Evolutionary conservation across 306 rosid genomes (phyloP).

Genomic region (Abrus precatorius): DNA sequence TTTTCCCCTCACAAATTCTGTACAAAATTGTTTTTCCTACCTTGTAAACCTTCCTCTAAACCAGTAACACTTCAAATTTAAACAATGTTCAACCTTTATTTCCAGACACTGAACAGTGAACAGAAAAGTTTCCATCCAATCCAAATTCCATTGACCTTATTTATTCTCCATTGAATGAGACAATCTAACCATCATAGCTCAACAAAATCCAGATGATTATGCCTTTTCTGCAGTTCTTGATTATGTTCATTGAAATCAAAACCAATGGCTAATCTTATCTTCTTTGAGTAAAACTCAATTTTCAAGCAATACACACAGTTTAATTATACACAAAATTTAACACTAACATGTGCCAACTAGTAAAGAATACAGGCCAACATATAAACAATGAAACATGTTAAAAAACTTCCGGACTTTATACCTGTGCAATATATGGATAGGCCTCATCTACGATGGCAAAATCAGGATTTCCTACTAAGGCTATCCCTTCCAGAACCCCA

Average conservation of each 20-base stretch:
- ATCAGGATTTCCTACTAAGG: slow-evolving; percentile 95
- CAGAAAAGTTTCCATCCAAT: slow-evolving; percentile 5
- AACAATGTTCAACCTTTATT: slow-evolving; percentile 20
- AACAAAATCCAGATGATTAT: neutral
- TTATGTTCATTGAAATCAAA: slow-evolving; percentile 13
- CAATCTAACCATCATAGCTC: slow-evolving; percentile 32
- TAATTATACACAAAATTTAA: slow-evolving; percentile 1
- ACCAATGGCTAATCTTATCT: slow-evolving; percentile 32
- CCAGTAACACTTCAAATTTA: slow-evolving; percentile 8
- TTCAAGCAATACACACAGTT: slow-evolving; percentile 11
- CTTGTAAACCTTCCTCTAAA: slow-evolving; percentile 16
- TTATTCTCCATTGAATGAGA: slow-evolving; percentile 35
- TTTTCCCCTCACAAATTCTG: slow-evolving; percentile 9
- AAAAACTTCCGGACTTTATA: slow-evolving; percentile 44
- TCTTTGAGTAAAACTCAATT: slow-evolving; percentile 33
- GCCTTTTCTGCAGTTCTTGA: neutral
- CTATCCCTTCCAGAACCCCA: slow-evolving; percentile 96
- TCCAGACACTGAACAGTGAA: slow-evolving; percentile 14
- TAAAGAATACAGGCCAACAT: slow-evolving; percentile 28
- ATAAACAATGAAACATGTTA: slow-evolving; percentile 4
- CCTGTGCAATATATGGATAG: slow-evolving; percentile 99
- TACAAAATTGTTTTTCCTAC: slow-evolving; percentile 7
- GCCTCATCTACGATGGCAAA: slow-evolving; percentile 99
- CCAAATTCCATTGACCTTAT: slow-evolving; percentile 19
- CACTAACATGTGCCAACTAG: slow-evolving; percentile 18